Evolutionary conservation across 1,284 basidiomycete genomes (phyloP).

Genomic region (Anthracocystis walkeri): DNA sequence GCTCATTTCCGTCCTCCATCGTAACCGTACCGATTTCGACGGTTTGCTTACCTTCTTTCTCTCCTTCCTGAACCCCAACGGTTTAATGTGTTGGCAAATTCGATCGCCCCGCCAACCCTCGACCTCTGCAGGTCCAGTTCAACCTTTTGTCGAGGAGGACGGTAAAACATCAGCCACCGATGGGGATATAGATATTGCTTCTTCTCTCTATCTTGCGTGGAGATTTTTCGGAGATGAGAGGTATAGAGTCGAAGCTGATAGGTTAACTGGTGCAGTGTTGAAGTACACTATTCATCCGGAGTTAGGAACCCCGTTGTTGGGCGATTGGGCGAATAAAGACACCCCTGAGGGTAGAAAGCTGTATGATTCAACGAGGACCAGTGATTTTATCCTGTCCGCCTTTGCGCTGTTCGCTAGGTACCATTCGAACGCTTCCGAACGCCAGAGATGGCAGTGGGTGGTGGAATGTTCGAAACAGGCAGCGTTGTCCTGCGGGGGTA

Average conservation of each 20-base stretch:
- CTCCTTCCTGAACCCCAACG: conserved; percentile 49
- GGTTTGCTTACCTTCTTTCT: conserved; percentile 58
- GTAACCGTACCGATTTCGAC: conserved; percentile 59
- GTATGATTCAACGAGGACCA: conserved; percentile 56
- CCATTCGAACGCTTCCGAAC: conserved; percentile 36
- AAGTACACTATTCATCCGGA: conserved; percentile 50
- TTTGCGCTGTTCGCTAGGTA: conserved; percentile 54
- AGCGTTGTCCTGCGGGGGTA: conserved; percentile 25
- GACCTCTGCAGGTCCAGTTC: conserved; percentile 9
- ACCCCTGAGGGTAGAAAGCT: conserved; percentile 34
- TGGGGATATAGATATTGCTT: conserved; percentile 65
- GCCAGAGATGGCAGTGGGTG: conserved; percentile 53
- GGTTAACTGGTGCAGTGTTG: conserved; percentile 39
- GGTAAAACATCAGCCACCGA: conserved; percentile 59
- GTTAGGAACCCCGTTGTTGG: conserved; percentile 54
- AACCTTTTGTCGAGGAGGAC: conserved; percentile 55
- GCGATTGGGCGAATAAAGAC: conserved; percentile 62
- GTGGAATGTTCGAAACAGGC: conserved; percentile 46
- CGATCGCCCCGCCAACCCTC: conserved; percentile 30
- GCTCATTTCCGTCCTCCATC: conserved; percentile 61
- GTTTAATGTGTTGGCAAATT: conserved; percentile 66
- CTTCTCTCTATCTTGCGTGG: conserved; percentile 51
- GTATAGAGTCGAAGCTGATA: conserved; percentile 49
- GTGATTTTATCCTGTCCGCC: conserved; percentile 59
- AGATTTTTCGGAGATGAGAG: conserved; percentile 41